These are phyloP conservation scores for Aspergillus bertholletiae DNA, from an alignment of 495 filamentous ascomycete genomes.

Conservation along the genomic window DNA sequence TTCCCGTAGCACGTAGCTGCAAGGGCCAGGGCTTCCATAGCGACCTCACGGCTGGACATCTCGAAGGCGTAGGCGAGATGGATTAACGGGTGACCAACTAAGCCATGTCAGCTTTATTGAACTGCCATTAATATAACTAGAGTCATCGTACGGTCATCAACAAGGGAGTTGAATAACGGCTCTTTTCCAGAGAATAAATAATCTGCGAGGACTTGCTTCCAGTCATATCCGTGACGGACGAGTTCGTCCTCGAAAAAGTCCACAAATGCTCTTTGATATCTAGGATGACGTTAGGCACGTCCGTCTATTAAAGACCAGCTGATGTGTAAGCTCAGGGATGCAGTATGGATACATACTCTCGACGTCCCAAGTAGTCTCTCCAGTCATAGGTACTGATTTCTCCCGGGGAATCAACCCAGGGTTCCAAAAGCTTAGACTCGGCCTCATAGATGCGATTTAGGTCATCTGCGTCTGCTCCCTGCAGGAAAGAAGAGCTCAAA, in stretches of 20 bases:
- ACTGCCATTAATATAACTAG: not conserved
- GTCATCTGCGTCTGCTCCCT: slow-evolving; percentile 69
- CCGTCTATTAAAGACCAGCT: not conserved
- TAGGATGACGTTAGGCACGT: slow-evolving; percentile 19
- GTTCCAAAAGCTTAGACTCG: slow-evolving; percentile 65
- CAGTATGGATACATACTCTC: slow-evolving; percentile 39
- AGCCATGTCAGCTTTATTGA: not conserved
- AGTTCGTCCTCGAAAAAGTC: slow-evolving; percentile 91
- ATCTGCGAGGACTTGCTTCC: slow-evolving; percentile 71
- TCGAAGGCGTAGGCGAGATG: slow-evolving; percentile 89
- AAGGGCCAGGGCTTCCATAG: slow-evolving; percentile 77
- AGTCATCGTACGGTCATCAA: slow-evolving; percentile 66
- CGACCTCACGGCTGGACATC: slow-evolving; percentile 71
- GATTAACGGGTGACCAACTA: slow-evolving; percentile 85
- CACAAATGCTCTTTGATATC: slow-evolving; percentile 84
- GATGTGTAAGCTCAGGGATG: not conserved
- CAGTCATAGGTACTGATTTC: slow-evolving; percentile 83
- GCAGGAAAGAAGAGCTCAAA: slow-evolving; percentile 76
- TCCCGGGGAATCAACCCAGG: slow-evolving; percentile 80
- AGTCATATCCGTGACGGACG: slow-evolving; percentile 73
- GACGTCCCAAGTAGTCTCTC: slow-evolving; percentile 75
- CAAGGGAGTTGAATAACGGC: slow-evolving; percentile 74
- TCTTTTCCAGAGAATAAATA: slow-evolving; percentile 73
- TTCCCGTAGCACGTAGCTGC: slow-evolving; percentile 67
- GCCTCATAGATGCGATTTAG: slow-evolving; percentile 76